These are phyloP conservation scores for Vitis riparia DNA, from an alignment of 164 flowering plant genomes.

Conservation along the genomic window DNA sequence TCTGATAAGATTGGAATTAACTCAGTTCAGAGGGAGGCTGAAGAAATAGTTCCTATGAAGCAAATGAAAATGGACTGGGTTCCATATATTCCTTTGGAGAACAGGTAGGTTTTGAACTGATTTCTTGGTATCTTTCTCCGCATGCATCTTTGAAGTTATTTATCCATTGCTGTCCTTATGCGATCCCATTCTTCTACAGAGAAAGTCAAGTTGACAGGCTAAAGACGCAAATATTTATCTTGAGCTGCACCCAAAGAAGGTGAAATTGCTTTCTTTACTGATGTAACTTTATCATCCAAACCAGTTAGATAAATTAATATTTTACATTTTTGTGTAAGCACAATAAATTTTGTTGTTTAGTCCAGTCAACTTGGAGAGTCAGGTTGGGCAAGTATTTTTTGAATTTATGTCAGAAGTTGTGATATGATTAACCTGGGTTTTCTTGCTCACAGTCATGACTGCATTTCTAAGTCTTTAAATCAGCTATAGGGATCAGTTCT, in stretches of 20 bases:
- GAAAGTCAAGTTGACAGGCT: constrained; percentile 76
- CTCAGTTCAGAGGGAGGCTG: constrained; percentile 91
- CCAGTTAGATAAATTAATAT: too few species aligned
- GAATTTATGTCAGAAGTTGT: too few species aligned
- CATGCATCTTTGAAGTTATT: neutral
- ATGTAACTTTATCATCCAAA: too few species aligned
- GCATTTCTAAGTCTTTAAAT: neutral
- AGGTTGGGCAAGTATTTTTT: too few species aligned
- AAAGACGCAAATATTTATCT: constrained; percentile 72
- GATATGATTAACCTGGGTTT: neutral
- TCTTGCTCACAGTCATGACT: neutral
- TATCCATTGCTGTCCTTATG: neutral
- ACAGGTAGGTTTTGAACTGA: constrained; percentile 47
- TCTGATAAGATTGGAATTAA: constrained; percentile 96
- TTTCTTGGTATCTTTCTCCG: neutral
- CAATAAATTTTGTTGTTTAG: too few species aligned
- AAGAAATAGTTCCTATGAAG: constrained; percentile 95
- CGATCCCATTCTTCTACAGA: constrained; percentile 39
- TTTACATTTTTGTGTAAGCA: too few species aligned
- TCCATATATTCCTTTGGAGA: constrained; percentile 87
- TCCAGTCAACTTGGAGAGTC: too few species aligned
- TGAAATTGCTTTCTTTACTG: constrained; percentile 14
- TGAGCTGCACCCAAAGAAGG: constrained; percentile 96
- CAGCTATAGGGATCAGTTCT: neutral
- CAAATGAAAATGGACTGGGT: constrained; percentile 99